Evolutionary conservation across 2,329 filamentous ascomycete genomes (phyloP).

Genomic region (Cladosporium phlei): DNA sequence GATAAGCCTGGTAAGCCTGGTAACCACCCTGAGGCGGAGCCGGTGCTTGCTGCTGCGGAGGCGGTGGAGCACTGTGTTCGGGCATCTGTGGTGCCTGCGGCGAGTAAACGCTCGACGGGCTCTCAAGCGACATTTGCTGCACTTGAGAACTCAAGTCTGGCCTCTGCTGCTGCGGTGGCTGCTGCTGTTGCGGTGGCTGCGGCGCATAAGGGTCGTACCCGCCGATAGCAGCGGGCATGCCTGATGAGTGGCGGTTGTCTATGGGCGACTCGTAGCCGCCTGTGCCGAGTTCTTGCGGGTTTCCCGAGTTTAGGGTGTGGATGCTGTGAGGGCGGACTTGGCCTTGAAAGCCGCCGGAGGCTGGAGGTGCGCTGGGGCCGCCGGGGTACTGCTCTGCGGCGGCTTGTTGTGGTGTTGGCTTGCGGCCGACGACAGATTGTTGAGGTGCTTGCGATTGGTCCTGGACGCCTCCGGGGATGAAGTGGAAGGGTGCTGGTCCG

Average conservation of each 20-base stretch:
- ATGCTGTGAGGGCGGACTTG: conserved; percentile 37
- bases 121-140: conserved; percentile 26
- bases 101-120: conserved; percentile 25
- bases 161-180: conserved; percentile 15
- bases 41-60: conserved; percentile 4
- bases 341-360: conserved; percentile 33
- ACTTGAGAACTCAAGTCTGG: conserved; percentile 24
- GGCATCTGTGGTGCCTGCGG: conserved; percentile 2
- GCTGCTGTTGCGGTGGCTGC: conserved; percentile 19
- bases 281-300: conserved; percentile 46
- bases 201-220: conserved; percentile 22
- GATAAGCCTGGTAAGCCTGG: conserved; percentile 31
- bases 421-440: conserved; percentile 22
- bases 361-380: conserved; percentile 21
- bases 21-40: conserved; percentile 17
- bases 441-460: conserved; percentile 19
- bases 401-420: conserved; percentile 23
- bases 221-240: not conserved
- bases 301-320: conserved; percentile 35
- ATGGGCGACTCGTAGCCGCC: conserved; percentile 44
- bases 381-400: conserved; percentile 17
- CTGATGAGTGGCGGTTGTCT: conserved; percentile 38
- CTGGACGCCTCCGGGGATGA: conserved; percentile 32
- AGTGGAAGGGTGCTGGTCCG: conserved; percentile 33
- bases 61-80: not conserved